A percentile compares a stretch with the other conserved stretches of the same genome.
Conservation (phyloP, 202 grass and related monocot species). For the Setaria viridis region DNA sequence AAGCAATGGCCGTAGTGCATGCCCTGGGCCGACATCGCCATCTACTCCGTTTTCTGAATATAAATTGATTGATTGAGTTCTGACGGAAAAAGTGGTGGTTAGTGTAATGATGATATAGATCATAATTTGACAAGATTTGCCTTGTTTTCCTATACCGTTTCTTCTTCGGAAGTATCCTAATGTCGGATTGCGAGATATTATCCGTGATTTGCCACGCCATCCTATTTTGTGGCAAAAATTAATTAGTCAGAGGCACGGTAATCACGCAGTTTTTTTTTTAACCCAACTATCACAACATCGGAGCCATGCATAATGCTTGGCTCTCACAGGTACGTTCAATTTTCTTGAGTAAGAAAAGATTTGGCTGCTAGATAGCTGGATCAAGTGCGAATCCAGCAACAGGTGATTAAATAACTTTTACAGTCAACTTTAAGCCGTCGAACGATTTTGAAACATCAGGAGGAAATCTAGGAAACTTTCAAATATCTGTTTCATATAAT, state of each 20-base stretch:
- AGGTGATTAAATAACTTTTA: not conserved
- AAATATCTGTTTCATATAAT: not conserved
- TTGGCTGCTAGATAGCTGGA: not conserved
- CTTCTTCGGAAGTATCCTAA: not conserved
- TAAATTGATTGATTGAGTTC: not conserved
- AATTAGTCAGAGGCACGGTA: no score
- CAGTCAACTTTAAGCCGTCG: not conserved
- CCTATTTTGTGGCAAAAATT: no score
- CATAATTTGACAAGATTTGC: constrained; percentile 41
- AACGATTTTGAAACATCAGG: not conserved
- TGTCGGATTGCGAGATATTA: not conserved
- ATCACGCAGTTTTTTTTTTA: no score
- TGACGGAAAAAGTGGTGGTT: not conserved
- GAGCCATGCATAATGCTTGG: no score
- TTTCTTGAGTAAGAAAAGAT: no score
- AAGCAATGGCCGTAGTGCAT: not conserved
- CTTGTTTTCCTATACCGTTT: not conserved
- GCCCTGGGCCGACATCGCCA: constrained; percentile 11
- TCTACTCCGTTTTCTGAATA: constrained; percentile 29
- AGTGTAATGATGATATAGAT: constrained; percentile 10
- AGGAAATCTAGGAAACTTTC: not conserved
- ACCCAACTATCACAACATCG: no score
- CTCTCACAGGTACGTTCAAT: no score
- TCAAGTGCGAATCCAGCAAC: not conserved
- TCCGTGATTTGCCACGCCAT: no score